These are phyloP conservation scores for Lanzia echinophila DNA, from an alignment of 2,329 filamentous ascomycete species.

Conservation along the genomic window DNA sequence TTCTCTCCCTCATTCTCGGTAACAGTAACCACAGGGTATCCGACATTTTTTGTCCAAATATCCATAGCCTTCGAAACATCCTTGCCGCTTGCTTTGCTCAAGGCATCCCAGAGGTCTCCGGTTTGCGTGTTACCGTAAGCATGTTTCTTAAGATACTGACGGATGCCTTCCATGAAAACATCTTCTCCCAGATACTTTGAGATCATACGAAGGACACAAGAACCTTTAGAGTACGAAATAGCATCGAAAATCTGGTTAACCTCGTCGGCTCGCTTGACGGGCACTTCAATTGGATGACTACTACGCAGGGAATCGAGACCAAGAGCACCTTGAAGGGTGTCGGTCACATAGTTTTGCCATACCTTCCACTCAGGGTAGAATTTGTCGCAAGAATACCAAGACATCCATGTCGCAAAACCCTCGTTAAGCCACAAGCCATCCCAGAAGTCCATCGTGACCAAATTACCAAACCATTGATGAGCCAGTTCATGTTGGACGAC, in stretches of 20 bases:
- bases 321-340: slow-evolving; percentile 82
- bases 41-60: slow-evolving; percentile 95
- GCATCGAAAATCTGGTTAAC: slow-evolving; percentile 98
- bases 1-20: slow-evolving; percentile 65
- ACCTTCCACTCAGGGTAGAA: slow-evolving; percentile 99
- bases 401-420: slow-evolving; percentile 88
- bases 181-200: slow-evolving; percentile 93
- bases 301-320: slow-evolving; percentile 85
- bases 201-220: slow-evolving; percentile 93
- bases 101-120: slow-evolving; percentile 80
- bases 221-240: slow-evolving; percentile 96
- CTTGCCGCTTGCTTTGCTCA: slow-evolving; percentile 85
- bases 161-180: slow-evolving; percentile 83
- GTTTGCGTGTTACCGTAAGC: slow-evolving; percentile 95
- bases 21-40: slow-evolving; percentile 84
- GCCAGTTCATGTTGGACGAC: slow-evolving; percentile 95
- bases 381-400: slow-evolving; percentile 85
- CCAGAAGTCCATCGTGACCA: slow-evolving; percentile 99
- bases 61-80: slow-evolving; percentile 86
- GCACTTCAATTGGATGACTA: slow-evolving; percentile 94
- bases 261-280: slow-evolving; percentile 89
- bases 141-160: slow-evolving; percentile 88
- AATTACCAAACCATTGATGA: slow-evolving; percentile 97
- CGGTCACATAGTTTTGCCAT: slow-evolving; percentile 91
- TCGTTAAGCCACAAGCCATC: slow-evolving; percentile 96